A percentile compares a stretch with the other conserved stretches of the same genome.
These are phyloP conservation scores for Nematodospora valgi DNA, from an alignment of 805 yeast species.

Conservation along the genomic window DNA sequence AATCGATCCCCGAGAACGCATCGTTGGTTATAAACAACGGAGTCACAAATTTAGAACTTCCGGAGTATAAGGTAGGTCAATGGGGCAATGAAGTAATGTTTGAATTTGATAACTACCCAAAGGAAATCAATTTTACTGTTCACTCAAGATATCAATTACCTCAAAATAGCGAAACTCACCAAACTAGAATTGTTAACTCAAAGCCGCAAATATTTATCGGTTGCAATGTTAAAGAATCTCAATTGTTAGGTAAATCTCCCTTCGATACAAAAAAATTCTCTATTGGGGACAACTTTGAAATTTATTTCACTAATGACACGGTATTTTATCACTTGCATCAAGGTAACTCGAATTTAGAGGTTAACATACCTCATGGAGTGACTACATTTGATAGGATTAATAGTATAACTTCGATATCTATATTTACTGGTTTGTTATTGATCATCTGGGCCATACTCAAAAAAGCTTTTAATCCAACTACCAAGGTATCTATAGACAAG, in stretches of 20 bases:
- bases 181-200: conserved; percentile 13
- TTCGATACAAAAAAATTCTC: conserved; percentile 23
- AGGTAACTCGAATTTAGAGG: neutral
- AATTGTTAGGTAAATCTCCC: conserved; percentile 32
- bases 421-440: conserved; percentile 8
- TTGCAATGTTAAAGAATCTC: conserved; percentile 28
- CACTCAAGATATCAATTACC: conserved; percentile 43
- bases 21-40: conserved; percentile 28
- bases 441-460: conserved; percentile 5
- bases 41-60: conserved; percentile 34
- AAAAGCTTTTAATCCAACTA: conserved; percentile 1
- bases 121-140: conserved; percentile 23
- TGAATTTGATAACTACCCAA: conserved; percentile 16
- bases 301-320: conserved; percentile 37
- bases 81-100: conserved; percentile 42
- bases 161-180: conserved; percentile 1
- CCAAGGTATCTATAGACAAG: conserved; percentile 1
- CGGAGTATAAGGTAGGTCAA: conserved; percentile 30
- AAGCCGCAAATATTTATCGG: conserved; percentile 34
- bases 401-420: conserved; percentile 8
- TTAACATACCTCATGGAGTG: conserved; percentile 9
- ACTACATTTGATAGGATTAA: conserved; percentile 9
- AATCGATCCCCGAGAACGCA: conserved; percentile 22
- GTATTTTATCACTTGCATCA: conserved; percentile 31
- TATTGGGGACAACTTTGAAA: conserved; percentile 27